Base-by-base conservation (phyloP, 1,284 basidiomycete genomes). In the Athelia sp. region DNA sequence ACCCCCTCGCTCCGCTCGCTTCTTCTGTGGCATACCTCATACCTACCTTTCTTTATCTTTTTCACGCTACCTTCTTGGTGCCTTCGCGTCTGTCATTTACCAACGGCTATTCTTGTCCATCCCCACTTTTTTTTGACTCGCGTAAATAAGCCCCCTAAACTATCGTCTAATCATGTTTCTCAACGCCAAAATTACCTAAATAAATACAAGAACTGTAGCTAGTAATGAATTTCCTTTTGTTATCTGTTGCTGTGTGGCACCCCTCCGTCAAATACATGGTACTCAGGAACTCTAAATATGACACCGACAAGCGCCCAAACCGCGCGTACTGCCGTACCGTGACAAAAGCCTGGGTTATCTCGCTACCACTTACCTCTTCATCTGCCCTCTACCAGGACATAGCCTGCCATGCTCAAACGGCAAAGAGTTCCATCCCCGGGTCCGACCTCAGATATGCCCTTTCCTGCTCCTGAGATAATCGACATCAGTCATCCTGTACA, bases 371-470 rank as follows among this genome's bases (percentile, higher is more conserved):
- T 13, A 29, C 26, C 26, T 29, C 26, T 13, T 13, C 26, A 4
- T 13, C n/a, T 17, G 6, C 8, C 19, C 15, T 29, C 36, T 40
- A n/a, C 36, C 36, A 40, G n/a, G 17, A 19, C 38, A 19, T 21
- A 17, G 13, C 35, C 29, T 38, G 53, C 53, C 46, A 89, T 88
- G 86, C 67, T 88, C 55, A 89, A 89, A 62, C 75, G 87, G 56
- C 83, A 79, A 52, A 70, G 86, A 48, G 74, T 72, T 14, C 58
- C 62, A 15, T 79, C 81, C 8, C 82, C 79, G 13, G 70, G 73
- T 2, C 69, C 68, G 2, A 64, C 71, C 2, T 68, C 70, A 1
- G n/a, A 40, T n/a, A 21, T 40, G 19, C 36, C 36, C 19, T 8
- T 40, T n/a, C n/a, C n/a, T 21, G 36, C 36, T 9, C 64, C 74